Conservation (phyloP, 257 asterid genomes). For the Solanum habrochaites region DNA sequence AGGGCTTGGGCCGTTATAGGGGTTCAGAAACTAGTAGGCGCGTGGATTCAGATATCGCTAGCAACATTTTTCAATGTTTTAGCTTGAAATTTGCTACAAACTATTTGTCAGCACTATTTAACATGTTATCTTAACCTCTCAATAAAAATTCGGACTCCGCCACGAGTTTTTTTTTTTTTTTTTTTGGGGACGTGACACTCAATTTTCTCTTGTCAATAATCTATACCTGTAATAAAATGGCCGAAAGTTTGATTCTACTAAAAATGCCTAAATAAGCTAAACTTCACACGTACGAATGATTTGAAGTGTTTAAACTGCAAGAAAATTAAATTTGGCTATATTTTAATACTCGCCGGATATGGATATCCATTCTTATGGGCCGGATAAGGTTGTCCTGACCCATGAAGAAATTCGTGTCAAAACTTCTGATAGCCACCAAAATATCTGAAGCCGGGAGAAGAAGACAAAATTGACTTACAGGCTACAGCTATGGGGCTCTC, state of each 20-base stretch:
- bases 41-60: no score
- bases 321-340: not conserved
- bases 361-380: not conserved
- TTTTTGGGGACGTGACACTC: not conserved
- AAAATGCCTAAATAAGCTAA: no score
- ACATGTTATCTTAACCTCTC: no score
- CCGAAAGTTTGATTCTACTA: no score
- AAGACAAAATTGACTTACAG: not conserved
- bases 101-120: no score
- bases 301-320: not conserved
- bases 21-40: no score
- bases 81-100: no score
- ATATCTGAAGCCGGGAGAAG: not conserved
- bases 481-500: slow-evolving; percentile 59
- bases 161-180: no score
- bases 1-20: no score
- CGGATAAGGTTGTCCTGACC: not conserved
- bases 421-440: not conserved
- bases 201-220: not conserved
- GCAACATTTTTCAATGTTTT: no score
- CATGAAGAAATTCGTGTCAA: not conserved
- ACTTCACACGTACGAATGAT: not conserved
- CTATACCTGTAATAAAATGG: not conserved
- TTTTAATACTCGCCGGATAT: not conserved
- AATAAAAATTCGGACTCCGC: fast-evolving